Evolutionary conservation across 768 basidiomycete species (phyloP).

Genomic region (Piloderma croceum): DNA sequence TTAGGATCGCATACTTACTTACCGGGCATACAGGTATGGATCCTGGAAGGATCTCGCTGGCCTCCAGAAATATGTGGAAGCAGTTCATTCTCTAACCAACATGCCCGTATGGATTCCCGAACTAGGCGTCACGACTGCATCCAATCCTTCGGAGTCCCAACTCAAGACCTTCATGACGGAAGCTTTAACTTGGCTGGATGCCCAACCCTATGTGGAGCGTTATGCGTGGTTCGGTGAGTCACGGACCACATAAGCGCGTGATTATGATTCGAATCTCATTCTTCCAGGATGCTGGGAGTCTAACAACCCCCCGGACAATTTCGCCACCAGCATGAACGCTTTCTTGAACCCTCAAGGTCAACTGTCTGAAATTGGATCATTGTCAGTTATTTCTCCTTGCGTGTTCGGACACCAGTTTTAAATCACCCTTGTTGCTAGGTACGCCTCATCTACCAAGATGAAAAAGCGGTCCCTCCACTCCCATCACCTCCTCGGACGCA

Average conservation of each 20-base stretch:
- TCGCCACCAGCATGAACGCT: slow-evolving; percentile 4
- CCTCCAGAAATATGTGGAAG: slow-evolving; percentile 4
- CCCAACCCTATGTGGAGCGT: slow-evolving; percentile 8
- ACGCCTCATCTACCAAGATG: not conserved
- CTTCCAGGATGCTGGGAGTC: slow-evolving; percentile 3
- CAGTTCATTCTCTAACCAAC: slow-evolving; percentile 6
- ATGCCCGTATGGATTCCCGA: slow-evolving; percentile 8
- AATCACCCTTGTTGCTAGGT: slow-evolving; percentile 7
- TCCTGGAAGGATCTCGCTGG: slow-evolving; percentile 8
- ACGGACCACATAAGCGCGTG: not conserved
- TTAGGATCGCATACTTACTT: not conserved
- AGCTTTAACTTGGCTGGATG: slow-evolving; percentile 7
- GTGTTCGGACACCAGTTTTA: no score
- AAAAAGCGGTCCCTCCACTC: slow-evolving; percentile 1
- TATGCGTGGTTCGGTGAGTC: not conserved
- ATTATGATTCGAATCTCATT: not conserved
- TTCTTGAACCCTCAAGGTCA: slow-evolving; percentile 2
- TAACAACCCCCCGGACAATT: slow-evolving; percentile 3
- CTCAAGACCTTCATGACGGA: slow-evolving; percentile 11
- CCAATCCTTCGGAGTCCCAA: slow-evolving; percentile 4
- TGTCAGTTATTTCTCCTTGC: no score
- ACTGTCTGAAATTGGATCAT: no score
- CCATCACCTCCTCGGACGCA: slow-evolving; percentile 3
- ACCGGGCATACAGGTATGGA: slow-evolving; percentile 7
- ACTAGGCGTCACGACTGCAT: slow-evolving; percentile 9